Evolutionary conservation across 345 rosid species (phyloP).

Genomic region (Sonneratia alba): DNA sequence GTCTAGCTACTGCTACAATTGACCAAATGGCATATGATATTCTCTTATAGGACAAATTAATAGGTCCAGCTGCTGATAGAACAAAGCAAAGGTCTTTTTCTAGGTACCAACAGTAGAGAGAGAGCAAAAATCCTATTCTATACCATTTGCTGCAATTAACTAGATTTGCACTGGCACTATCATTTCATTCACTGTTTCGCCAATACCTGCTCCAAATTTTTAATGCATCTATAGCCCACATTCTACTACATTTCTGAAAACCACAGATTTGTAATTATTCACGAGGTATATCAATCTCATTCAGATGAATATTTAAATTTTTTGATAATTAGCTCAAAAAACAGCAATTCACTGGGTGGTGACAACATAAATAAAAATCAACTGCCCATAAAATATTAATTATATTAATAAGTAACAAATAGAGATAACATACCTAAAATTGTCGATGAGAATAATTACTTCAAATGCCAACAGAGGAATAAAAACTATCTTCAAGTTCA

Average conservation of each 20-base stretch:
- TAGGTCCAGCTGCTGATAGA: neutral
- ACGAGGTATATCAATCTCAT: neutral
- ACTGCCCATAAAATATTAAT: neutral
- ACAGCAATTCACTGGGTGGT: neutral
- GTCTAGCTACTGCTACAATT: neutral
- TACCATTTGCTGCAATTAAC: neutral
- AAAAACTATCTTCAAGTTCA: slow-evolving; percentile 84
- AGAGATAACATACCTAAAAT: slow-evolving; percentile 56
- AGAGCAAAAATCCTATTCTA: neutral
- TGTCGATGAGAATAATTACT: slow-evolving; percentile 67
- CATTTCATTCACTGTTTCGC: neutral
- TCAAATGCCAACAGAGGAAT: slow-evolving; percentile 77
- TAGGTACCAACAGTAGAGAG: neutral
- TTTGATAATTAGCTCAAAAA: neutral
- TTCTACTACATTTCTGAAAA: neutral
- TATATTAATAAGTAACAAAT: neutral
- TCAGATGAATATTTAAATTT: neutral
- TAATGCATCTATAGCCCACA: neutral
- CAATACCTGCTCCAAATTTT: neutral
- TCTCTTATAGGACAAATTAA: neutral
- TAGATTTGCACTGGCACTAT: neutral
- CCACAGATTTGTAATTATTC: neutral
- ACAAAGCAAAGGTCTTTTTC: neutral
- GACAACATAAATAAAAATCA: neutral
- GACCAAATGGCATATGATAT: neutral